These are phyloP conservation scores for Leersia perrieri DNA, from an alignment of 176 grass and related monocot species.

Conservation along the genomic window DNA sequence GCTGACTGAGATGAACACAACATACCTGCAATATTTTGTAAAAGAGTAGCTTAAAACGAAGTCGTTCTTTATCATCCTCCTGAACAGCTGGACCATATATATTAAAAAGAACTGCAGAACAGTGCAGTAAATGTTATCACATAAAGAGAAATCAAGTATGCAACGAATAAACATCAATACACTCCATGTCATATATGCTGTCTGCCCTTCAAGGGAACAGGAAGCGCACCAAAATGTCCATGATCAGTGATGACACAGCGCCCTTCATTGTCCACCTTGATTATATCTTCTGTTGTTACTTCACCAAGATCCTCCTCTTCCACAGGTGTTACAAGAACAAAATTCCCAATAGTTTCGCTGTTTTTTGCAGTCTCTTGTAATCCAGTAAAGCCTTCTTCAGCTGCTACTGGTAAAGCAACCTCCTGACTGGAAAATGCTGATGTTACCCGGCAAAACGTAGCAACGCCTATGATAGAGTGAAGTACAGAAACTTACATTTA, in stretches of 20 bases:
- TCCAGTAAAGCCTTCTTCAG: conserved; percentile 91
- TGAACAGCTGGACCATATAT: conserved; percentile 87
- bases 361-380: conserved; percentile 50
- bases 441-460: conserved; percentile 83
- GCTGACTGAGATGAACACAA: conserved; percentile 21
- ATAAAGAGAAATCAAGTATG: conserved; percentile 15
- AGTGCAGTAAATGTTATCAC: not conserved
- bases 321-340: conserved; percentile 41
- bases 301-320: conserved; percentile 61
- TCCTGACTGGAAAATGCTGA: conserved; percentile 83
- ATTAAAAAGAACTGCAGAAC: conserved; percentile 85
- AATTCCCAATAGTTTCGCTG: conserved; percentile 44
- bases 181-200: not conserved
- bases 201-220: not conserved
- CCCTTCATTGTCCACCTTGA: conserved; percentile 83
- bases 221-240: conserved; percentile 74
- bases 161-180: not conserved
- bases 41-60: conserved; percentile 90
- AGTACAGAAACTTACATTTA: not conserved
- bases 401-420: conserved; percentile 74
- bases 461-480: conserved; percentile 56
- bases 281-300: conserved; percentile 65
- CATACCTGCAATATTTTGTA: conserved; percentile 82
- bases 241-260: conserved; percentile 91
- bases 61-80: conserved; percentile 68